Evolutionary conservation across 441 rosid genomes (phyloP).

Genomic region (Bocquillonia castaneifolia): DNA sequence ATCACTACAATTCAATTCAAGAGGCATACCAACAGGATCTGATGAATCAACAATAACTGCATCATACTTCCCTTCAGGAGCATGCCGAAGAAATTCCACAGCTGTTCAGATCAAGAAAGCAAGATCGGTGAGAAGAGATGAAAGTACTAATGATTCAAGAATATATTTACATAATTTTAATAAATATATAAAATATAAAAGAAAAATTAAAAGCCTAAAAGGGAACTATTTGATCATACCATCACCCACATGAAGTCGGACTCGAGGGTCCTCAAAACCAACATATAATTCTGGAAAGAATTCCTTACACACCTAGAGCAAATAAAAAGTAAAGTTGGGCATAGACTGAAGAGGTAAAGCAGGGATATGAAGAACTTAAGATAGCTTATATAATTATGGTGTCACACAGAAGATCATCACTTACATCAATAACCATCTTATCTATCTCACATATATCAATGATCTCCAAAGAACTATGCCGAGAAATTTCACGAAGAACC

Average conservation of each 20-base stretch:
- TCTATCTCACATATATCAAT: conserved; percentile 98
- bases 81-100: conserved; percentile 62
- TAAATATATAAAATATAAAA: not conserved
- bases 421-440: conserved; percentile 92
- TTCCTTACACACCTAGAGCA: conserved; percentile 61
- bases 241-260: conserved; percentile 82
- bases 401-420: conserved; percentile 20
- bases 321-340: not conserved
- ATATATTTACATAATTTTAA: not conserved
- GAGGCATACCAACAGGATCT: conserved; percentile 84
- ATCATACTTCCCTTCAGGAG: conserved; percentile 77
- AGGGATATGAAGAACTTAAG: not conserved
- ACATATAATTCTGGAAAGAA: conserved; percentile 73
- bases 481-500: conserved; percentile 86
- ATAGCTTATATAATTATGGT: not conserved
- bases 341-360: not conserved
- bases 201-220: not conserved
- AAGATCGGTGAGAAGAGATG: conserved; percentile 14
- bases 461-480: conserved; percentile 76
- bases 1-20: conserved; percentile 4
- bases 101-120: conserved; percentile 48
- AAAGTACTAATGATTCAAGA: not conserved
- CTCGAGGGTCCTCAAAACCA: conserved; percentile 96
- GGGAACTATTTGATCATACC: conserved; percentile 41
- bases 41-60: conserved; percentile 94